These are phyloP conservation scores for Cytauxzoon felis DNA, from an alignment of 169 alveolate genomes.

Conservation along the genomic window DNA sequence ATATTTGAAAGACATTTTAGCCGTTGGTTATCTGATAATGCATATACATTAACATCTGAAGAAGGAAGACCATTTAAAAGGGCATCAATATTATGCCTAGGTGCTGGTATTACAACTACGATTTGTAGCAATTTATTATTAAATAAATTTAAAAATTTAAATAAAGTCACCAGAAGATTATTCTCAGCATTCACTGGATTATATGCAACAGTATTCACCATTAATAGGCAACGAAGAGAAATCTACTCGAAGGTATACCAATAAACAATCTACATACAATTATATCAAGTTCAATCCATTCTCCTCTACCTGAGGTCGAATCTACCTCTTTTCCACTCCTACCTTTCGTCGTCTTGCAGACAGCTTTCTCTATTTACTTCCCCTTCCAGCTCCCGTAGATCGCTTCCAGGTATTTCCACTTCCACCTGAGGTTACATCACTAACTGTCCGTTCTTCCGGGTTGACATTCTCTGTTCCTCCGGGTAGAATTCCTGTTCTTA, in stretches of 20 bases:
- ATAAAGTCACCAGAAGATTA: not conserved
- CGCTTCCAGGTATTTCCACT: no score
- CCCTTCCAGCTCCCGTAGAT: no score
- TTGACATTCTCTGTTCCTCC: no score
- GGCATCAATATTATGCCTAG: constrained; percentile 25
- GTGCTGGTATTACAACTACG: constrained; percentile 16
- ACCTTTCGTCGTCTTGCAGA: no score
- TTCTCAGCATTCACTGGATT: constrained; percentile 24
- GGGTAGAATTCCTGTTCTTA: no score
- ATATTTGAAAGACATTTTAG: constrained; percentile 38
- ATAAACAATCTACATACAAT: not conserved
- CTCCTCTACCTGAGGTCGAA: no score
- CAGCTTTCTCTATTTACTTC: no score
- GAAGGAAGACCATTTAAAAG: constrained; percentile 31
- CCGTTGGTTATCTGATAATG: constrained; percentile 42
- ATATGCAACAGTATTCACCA: constrained; percentile 17
- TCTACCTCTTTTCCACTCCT: no score
- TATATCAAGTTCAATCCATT: no score
- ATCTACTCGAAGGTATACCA: constrained; percentile 14
- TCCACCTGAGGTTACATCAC: no score
- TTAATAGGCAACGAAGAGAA: constrained; percentile 17
- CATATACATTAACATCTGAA: constrained; percentile 8
- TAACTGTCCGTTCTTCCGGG: no score
- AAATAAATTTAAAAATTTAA: not conserved
- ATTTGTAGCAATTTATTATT: not conserved